phyloP scores from a whole-genome alignment of 257 asterid genomes.

The Solanum arcanum region DNA sequence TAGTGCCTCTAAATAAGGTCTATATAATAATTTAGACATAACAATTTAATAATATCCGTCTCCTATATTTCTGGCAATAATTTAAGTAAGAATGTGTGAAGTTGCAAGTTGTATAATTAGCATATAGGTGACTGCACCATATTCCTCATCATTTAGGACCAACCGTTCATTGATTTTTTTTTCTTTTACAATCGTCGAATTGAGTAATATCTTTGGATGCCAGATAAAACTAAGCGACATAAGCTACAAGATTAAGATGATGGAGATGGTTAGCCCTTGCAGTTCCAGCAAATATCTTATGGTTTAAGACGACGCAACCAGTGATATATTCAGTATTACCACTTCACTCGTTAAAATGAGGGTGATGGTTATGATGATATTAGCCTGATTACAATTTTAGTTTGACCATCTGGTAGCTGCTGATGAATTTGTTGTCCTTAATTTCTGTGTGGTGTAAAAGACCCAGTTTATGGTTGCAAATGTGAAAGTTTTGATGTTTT shows the following conservation, averaged over 20 bases:
- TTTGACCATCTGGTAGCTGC: neutral
- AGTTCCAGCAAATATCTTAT: neutral
- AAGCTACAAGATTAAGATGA: neutral
- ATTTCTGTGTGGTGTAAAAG: neutral
- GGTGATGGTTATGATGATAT: neutral
- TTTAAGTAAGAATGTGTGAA: neutral
- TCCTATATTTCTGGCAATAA: neutral
- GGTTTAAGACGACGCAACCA: neutral
- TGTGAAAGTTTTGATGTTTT: neutral
- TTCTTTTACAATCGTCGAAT: neutral
- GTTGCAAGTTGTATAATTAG: neutral
- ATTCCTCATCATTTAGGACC: neutral
- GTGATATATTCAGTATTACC: neutral
- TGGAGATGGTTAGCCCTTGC: neutral
- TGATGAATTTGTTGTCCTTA: neutral
- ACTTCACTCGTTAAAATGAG: neutral
- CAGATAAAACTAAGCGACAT: neutral
- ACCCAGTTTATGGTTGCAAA: neutral
- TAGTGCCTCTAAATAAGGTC: neutral
- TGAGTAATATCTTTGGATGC: neutral
- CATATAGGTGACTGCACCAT: neutral
- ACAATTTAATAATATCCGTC: neutral
- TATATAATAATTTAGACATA: neutral
- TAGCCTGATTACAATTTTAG: neutral
- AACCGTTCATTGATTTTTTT: neutral